Base-by-base conservation (phyloP, 768 basidiomycete genomes). In the Leccinum aurantiacum region DNA sequence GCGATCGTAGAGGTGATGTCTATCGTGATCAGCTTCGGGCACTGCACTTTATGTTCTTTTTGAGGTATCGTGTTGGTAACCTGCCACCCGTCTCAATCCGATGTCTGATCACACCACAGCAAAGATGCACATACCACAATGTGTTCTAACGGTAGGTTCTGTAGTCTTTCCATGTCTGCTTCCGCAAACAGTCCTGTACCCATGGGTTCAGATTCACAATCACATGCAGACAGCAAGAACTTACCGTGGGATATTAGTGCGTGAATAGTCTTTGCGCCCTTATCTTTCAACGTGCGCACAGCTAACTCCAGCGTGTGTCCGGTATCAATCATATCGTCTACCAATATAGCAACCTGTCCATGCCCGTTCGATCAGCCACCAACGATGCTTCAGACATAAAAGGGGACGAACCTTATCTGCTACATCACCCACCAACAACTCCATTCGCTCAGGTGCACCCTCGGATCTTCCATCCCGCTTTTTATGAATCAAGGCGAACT, bases 251-350 rank as follows among this genome's bases (percentile, higher is more conserved):
- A 95, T 57, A 97, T 89, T 41, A 98, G 74, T 2, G 91, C 95
- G 71, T 94, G 86, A 4, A 96, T 87, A 19, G 86, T 82, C 69
- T 84, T 89, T 6, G 95, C 96, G 22, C 97, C 97, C 60, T 89
- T 90, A 67, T 97, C 94, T 53, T 88, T 79, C 50, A 99, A 80
- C n/a, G 93, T 91, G 49, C 85, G 84, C 7, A 87, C 87, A 11
- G 97, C 97, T 14, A 96, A 78, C 14, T 85, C 80, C 29, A 98
- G 80, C n/a, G 97, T 98, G 38, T 80, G 83, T 13, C 95, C 96
- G 6, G 93, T 93, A 72, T 99, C 97, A 69, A 97, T 90, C 96
- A 99, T 98, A 71, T 99, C 97, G 73, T 99, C 97, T 35, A 99
- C 93, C 50, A 99, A 82, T 69, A 99, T 93, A 41, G 92, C 95